Conservation (phyloP, 2,329 filamentous ascomycete genomes). For the Pezicula carpinea region DNA sequence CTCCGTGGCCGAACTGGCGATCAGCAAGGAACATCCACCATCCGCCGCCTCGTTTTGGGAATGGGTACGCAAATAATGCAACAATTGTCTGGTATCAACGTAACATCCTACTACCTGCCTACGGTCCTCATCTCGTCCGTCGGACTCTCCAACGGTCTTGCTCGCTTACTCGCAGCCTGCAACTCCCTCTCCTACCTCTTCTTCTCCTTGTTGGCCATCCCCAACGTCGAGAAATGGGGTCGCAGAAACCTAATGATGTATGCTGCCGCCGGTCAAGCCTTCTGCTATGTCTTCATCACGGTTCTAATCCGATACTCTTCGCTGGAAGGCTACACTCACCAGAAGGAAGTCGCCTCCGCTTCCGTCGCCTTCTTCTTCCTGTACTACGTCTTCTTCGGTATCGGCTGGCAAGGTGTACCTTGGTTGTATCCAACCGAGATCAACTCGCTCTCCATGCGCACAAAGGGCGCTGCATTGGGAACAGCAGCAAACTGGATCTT, state of each 20-base stretch:
- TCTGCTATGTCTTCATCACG: slow-evolving; percentile 24
- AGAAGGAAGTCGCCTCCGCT: slow-evolving; percentile 6
- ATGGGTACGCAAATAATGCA: slow-evolving; percentile 42
- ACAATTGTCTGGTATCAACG: slow-evolving; percentile 31
- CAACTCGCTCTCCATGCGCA: slow-evolving; percentile 31
- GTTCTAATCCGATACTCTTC: slow-evolving; percentile 6
- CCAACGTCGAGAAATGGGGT: slow-evolving; percentile 44
- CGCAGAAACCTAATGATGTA: slow-evolving; percentile 56
- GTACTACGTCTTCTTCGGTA: slow-evolving; percentile 6
- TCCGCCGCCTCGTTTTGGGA: slow-evolving; percentile 37
- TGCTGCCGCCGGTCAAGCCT: slow-evolving; percentile 30
- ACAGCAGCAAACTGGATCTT: slow-evolving; percentile 33
- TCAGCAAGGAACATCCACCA: slow-evolving; percentile 38
- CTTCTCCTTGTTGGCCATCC: slow-evolving; percentile 28
- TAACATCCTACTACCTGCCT: slow-evolving; percentile 37
- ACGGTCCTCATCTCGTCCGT: slow-evolving; percentile 43
- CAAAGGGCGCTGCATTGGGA: slow-evolving; percentile 28
- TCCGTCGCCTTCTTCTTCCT: slow-evolving; percentile 8
- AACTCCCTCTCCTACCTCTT: slow-evolving; percentile 37
- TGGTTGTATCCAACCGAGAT: slow-evolving; percentile 29
- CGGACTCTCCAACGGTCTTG: slow-evolving; percentile 33
- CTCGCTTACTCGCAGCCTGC: slow-evolving; percentile 37
- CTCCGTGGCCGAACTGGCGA: slow-evolving; percentile 30
- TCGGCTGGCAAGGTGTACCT: slow-evolving; percentile 1
- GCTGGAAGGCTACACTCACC: slow-evolving; percentile 4